Base-by-base conservation (phyloP, 768 basidiomycete genomes). In the Xerocomellus dryophilus region DNA sequence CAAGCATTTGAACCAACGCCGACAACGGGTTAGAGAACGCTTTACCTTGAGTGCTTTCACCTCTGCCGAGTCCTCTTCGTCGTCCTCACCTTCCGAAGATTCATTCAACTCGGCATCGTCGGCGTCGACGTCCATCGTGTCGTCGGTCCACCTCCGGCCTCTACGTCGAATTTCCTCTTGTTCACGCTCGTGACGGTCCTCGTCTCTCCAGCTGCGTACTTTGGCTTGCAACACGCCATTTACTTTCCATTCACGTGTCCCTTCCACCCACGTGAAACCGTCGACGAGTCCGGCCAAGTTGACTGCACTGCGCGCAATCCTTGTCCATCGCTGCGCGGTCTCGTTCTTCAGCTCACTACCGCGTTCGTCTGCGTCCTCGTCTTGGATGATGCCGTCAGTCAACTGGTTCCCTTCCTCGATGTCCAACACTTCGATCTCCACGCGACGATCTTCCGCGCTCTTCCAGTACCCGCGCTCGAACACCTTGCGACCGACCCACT, bases 391-490 rank as follows among this genome's bases (percentile, higher is more conserved):
- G 3, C 90, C 93, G 62, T 95, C 91, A 1, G 78, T 82, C 25
- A 79, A 63, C 54, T 85, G 82, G 11, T 72, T 74, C 1, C 67
- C 73, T 62, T 90, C 85, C 10, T 77, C 74, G 50, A 78, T 72
- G 48, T 88, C 80, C 44, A 96, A 76, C 1, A 94, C 85, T 62
- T 94, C 93, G 50, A 90, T 77, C 75, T 98, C 96, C 57, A 72
- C 64, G 38, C 74, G 73, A 43, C 79, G 77, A 52, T 85, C 85
- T 47, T 86, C 87, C 31, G 80, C 81, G n/a, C 76, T 76, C 66
- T 88, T 90, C 97, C 97, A 99, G 68, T 87, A 98, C 0, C 95
- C 96, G 38, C 91, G 83, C 68, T 96, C 93, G 66, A 88, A 98
- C 15, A 98, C 85, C 56, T 84, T 83, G 54, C 92, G 79, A 7